Base-by-base conservation (phyloP, 1,139 yeast species). In the Blastobotrys proliferans region DNA sequence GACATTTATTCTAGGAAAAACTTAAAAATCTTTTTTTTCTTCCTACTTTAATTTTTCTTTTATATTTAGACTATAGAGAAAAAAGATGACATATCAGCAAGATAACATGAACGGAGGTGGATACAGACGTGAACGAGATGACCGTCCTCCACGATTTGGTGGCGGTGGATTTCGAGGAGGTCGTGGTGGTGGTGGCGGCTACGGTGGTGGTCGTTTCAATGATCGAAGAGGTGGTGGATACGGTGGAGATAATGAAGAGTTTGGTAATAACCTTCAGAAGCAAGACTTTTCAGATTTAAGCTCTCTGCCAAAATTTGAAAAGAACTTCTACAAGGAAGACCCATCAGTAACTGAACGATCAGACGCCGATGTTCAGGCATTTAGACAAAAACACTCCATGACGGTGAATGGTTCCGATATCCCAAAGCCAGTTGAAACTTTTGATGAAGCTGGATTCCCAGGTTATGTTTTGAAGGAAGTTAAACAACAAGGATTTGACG, bases 371-470 rank as follows among this genome's bases (percentile, higher is more conserved):
- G 76, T 92, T 52, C 68, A 62, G 34, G 74, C 70, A 38, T 92
- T 90, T 74, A 83, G 98, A 73, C 75, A 76, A 51, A 81, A 81
- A 58, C 76, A 82, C 64, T 90, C 85, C 60, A 92, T 92, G 97
- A 82, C 83, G 51, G 76, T 85, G 54, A 64, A 70, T 49, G 99
- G 99, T 58, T 65, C 72, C 40, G 83, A 87, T 56, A 85, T 92
- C 57, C 98, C 98, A 55, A 85, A 87, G 72, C 99, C 99, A 55
- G 86, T 92, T 59, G 82, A 92, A 54, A 63, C 77, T 40, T 92
- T 92, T 61, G 96, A 92, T 55, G 97, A 92, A 72, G 95, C 95
- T 61, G 96, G 96, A 37, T 90, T 90, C 77, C 97, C 97, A 52
- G 85, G 80, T 56, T 90, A 92, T 62, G 97, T 92, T 35, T 75